Evolutionary conservation across 208 protist species (phyloP).

Genomic region (Leishmania aethiopica): DNA sequence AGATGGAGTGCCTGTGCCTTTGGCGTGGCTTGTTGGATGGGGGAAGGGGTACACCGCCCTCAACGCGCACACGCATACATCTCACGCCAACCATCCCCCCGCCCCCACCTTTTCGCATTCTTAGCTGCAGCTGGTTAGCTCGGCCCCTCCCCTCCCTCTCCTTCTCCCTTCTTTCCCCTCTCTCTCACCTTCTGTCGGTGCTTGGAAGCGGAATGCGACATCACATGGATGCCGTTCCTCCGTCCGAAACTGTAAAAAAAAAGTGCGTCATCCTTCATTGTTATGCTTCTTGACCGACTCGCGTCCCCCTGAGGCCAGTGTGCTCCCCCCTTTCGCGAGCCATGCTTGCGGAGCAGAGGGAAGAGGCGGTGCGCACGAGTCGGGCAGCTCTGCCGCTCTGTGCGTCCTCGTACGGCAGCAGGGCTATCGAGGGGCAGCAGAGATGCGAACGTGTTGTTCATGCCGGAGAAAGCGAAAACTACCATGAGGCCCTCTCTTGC

Average conservation of each 20-base stretch:
- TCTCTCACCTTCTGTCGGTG: neutral
- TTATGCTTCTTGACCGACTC: neutral
- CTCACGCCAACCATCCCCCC: neutral
- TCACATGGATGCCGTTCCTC: neutral
- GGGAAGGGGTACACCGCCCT: too few relatives aligned
- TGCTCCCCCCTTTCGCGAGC: neutral
- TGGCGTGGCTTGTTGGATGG: too few relatives aligned
- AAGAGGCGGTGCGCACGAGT: neutral
- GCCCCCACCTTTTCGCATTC: neutral
- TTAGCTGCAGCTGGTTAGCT: neutral
- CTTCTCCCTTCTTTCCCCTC: neutral
- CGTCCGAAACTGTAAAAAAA: neutral
- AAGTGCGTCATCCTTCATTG: neutral
- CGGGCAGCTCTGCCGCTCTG: neutral
- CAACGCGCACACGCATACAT: too few relatives aligned
- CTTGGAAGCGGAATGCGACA: neutral
- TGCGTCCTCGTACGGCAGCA: neutral
- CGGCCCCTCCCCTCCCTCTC: neutral
- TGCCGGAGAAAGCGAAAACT: neutral
- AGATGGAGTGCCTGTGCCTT: too few relatives aligned
- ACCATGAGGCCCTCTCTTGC: neutral
- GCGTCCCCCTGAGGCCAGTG: neutral
- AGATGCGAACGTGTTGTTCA: neutral
- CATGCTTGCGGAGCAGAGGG: neutral
- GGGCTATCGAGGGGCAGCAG: neutral